Evolutionary conservation across 805 yeast species (phyloP).

Genomic region (Pichia membranifaciens): DNA sequence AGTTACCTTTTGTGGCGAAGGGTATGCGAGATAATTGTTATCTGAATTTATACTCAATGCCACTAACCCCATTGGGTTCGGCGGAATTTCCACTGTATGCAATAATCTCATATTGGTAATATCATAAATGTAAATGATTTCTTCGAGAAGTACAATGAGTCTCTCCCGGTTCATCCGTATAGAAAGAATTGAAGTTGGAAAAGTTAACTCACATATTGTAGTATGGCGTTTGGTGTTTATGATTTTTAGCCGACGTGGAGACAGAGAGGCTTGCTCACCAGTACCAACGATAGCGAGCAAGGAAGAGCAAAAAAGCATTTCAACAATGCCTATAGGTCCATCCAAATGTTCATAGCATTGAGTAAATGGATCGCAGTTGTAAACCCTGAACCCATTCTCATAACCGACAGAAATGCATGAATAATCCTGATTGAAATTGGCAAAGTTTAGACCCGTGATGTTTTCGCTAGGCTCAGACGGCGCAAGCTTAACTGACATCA

Average conservation of each 20-base stretch:
- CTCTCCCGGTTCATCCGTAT: constrained; percentile 80
- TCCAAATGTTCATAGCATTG: constrained; percentile 49
- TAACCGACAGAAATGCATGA: constrained; percentile 75
- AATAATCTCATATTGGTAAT: constrained; percentile 81
- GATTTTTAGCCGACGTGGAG: constrained; percentile 80
- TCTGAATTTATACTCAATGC: constrained; percentile 53
- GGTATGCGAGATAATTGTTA: constrained; percentile 59
- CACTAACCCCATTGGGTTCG: constrained; percentile 54
- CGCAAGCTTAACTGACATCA: not conserved
- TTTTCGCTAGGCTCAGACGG: constrained; percentile 2
- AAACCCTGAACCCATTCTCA: constrained; percentile 63
- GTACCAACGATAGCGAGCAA: constrained; percentile 78
- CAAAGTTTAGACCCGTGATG: constrained; percentile 30
- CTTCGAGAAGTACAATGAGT: constrained; percentile 73
- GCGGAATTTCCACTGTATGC: constrained; percentile 62
- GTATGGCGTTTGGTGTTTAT: constrained; percentile 69
- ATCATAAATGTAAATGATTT: constrained; percentile 85
- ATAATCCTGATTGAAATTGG: constrained; percentile 82
- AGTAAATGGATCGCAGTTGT: constrained; percentile 85
- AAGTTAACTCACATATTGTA: constrained; percentile 82
- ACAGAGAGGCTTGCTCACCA: constrained; percentile 66
- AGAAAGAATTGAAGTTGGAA: constrained; percentile 72
- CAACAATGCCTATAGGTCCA: constrained; percentile 67
- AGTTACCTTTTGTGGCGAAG: constrained; percentile 62
- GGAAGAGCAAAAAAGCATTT: constrained; percentile 87